Base-by-base conservation (phyloP, 192 early-diverging fungal genomes). In the Umbelopsis isabellina region DNA sequence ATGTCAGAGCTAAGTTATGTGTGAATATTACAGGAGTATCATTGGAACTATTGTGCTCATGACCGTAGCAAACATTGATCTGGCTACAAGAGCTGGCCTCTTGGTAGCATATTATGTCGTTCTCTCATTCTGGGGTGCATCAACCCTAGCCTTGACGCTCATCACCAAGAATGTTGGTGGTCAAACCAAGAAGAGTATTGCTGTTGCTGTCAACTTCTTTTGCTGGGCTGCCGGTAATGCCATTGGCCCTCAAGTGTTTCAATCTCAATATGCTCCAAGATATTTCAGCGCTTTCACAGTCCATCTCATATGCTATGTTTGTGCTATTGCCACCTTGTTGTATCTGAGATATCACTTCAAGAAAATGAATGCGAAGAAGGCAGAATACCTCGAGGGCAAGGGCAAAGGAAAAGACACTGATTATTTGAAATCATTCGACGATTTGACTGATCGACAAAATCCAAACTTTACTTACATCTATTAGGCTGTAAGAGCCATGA, bases 371-470 rank as follows among this genome's bases (percentile, higher is more conserved):
- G 37, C 18, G 2, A 66, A 66, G 65, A 66, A 66, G 46, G n/a
- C 18, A 22, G 65, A 11, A 21, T 48, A 18, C 23, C 65, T 66
- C 6, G 65, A 21, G 8, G 23, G 45, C 65, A 45, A 10, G 21
- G 45, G 37, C 33, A 48, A 46, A 13, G 46, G 37, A 20, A 25
- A 20, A 20, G 22, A 66, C 44, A 22, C 41, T 4, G 55, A 61
- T 15, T n/a, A 23, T 47, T 16, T 0, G 1, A 15, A 66, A 15
- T 66, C 65, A 2, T 66, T 66, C n/a, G 65, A 46, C 41, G 65
- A 66, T 66, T 46, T 66, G 44, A 66, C 65, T 22, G 65, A 66
- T 66, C 21, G 21, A 22, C 65, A 66, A 27, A 66, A 65, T 41
- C 65, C 44, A 21, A 47, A 66, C 35, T 66, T 66, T 33, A 48